Percentiles rank a stretch among this genome's conserved stretches.
These are phyloP conservation scores for Saccharomyces hybrid DNA, from an alignment of 1,139 yeast genomes.

Conservation along the genomic window DNA sequence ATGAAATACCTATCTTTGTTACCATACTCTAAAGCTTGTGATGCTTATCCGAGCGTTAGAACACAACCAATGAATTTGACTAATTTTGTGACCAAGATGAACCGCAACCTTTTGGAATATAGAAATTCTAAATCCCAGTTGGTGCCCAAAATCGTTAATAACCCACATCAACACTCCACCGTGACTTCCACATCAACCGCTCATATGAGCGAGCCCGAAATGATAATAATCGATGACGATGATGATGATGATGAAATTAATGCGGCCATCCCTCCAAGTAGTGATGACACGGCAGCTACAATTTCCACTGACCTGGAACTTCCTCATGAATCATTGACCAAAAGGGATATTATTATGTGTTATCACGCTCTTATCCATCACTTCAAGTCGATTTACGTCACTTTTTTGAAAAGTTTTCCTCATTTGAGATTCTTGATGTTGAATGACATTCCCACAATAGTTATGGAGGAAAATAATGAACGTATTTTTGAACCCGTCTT, in stretches of 20 bases:
- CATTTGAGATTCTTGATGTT: slow-evolving; percentile 34
- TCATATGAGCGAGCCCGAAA: background rate
- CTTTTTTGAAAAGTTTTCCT: slow-evolving; percentile 32
- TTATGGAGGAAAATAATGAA: slow-evolving; percentile 26
- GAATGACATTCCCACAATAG: slow-evolving; percentile 36
- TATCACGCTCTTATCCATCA: slow-evolving; percentile 36
- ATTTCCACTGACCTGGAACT: slow-evolving; percentile 10
- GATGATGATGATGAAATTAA: slow-evolving; percentile 1
- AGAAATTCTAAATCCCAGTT: slow-evolving; percentile 24
- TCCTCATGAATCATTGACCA: slow-evolving; percentile 29
- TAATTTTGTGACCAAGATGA: slow-evolving; percentile 31
- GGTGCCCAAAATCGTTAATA: slow-evolving; percentile 4
- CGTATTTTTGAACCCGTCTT: slow-evolving; percentile 32
- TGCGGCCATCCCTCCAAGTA: slow-evolving; percentile 2
- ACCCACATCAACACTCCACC: background rate
- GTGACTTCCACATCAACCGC: background rate
- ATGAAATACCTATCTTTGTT: slow-evolving; percentile 31
- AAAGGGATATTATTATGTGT: slow-evolving; percentile 30
- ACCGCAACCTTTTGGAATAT: slow-evolving; percentile 22
- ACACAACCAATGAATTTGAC: slow-evolving; percentile 35
- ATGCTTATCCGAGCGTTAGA: slow-evolving; percentile 36
- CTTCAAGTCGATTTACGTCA: slow-evolving; percentile 31
- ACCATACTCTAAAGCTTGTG: slow-evolving; percentile 39
- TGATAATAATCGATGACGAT: slow-evolving; percentile 2
- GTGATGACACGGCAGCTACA: background rate